Evolutionary conservation across 2,329 filamentous ascomycete species (phyloP), one percentile per base, ranked within the genome.

Genomic region (Aspergillus candidus): DNA sequence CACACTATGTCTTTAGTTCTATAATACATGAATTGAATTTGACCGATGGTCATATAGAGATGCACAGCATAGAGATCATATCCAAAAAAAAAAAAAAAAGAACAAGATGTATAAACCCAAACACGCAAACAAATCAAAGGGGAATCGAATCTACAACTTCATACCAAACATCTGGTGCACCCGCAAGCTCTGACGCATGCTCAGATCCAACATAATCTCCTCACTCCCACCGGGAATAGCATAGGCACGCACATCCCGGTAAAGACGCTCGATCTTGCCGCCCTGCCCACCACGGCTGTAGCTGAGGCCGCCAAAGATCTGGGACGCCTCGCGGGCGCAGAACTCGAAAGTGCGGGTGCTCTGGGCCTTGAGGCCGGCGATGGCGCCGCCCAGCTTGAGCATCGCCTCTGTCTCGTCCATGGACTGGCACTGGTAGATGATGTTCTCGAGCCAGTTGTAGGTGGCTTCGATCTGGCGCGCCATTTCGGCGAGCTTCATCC

Each of bases 121-220:
- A 22, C 30, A 12, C 18, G 18, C 22, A 27, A 7, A 27, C 6
- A 27, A 27, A 27, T 10, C n/a, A 34, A 32, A 37, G 11, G 12
- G 37, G 29, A 38, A 13, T 50, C 56, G 29, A 38, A 13, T 50
- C 56, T 82, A 97, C 67, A 98, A 65, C 78, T 96, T 98, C 91
- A 97, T 96, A 8, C 93, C 93, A 66, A 95, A 74, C 50, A 83
- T 83, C 77, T 96, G 84, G 57, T 89, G 87, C 43, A 98, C 93
- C 66, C 81, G 83, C 74, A 95, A 67, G 51, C 84, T 86, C 76
- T 96, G 90, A 57, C 91, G 78, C 67, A 98, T 94, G 71, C 88
- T 94, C 61, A 98, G 70, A 68, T 98, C 93, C 54, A 97, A 74
- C 93, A 98, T 98, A 54, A 98, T 98, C 78, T 98, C 93, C 73